Evolutionary conservation across 495 filamentous ascomycete species (phyloP), one percentile per base, ranked within the genome.

Genomic region (Talaromyces thailandensis): DNA sequence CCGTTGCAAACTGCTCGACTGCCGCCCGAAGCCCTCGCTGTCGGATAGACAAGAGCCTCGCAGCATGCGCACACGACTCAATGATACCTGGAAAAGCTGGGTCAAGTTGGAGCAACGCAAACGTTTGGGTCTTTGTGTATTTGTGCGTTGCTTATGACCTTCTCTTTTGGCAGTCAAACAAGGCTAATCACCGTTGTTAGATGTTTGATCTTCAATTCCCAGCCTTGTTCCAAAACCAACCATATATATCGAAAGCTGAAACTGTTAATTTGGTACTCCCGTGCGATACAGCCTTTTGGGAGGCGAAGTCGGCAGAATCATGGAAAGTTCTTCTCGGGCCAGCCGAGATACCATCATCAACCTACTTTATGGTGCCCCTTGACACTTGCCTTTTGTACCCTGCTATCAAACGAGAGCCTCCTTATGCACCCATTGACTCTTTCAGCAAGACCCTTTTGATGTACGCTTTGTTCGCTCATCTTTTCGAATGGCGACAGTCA

Each of bases 401-500:
- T 11, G 35, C 48, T 9, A 63, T 63, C 29, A 40, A 56, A 14
- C 40, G 58, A 31, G 56, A 51, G 25, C 52, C 58, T 11, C 62
- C 62, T 31, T 63, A 58, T 21, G 55, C 62, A 51, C 62, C 62
- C 12, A 56, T 70, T 2, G 58, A 60, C 24, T 65, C 68, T 24
- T 70, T 68, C 32, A 65, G 67, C 25, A 70, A 70, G 43, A 65
- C 63, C n/a, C 62, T 70, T 2, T 64, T 68, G 1, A 66, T 66
- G 11, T 70, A 70, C 29, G 69, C 67, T 0, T 37, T 70, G 2
- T 67, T 68, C 59, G 64, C 67, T 9, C 69, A 70, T 62, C 63
- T 70, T 18, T 70, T 70, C 26, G 69, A 70, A 53, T 70, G 69
- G 69, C 64, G 69, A 4, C 67, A 70, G 60, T 48, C 43, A 48